Percentiles rank a stretch among this genome's conserved stretches.
These are phyloP conservation scores for Linderina pennispora DNA, from an alignment of 192 early-diverging fungal genomes.

Conservation along the genomic window DNA sequence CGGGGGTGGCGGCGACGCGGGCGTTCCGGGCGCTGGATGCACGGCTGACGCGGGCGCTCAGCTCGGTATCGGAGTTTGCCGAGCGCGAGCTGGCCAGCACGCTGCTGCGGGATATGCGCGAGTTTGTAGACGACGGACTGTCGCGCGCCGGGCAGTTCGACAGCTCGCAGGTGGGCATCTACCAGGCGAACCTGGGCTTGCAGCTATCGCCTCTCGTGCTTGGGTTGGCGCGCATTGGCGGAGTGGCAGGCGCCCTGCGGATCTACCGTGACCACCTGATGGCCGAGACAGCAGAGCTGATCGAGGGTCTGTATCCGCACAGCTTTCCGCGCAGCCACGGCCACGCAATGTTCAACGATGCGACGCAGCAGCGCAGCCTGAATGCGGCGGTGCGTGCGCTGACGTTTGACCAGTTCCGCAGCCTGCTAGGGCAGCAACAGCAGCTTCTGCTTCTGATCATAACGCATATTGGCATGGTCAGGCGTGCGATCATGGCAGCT, in stretches of 20 bases:
- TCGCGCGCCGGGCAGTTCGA: slow-evolving; percentile 11
- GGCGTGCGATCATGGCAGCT: slow-evolving; percentile 62
- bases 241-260: slow-evolving; percentile 61
- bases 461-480: slow-evolving; percentile 63
- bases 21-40: slow-evolving; percentile 25
- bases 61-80: slow-evolving; percentile 10
- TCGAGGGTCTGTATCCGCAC: slow-evolving; percentile 60
- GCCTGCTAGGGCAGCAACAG: slow-evolving; percentile 71
- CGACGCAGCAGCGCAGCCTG: slow-evolving; percentile 36
- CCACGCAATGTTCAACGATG: slow-evolving; percentile 27
- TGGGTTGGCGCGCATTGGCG: slow-evolving; percentile 71
- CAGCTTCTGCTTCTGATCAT: slow-evolving; percentile 67
- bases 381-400: slow-evolving; percentile 64
- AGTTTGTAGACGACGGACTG: slow-evolving; percentile 43
- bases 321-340: slow-evolving; percentile 33
- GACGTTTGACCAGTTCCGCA: slow-evolving; percentile 81
- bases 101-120: slow-evolving; percentile 44
- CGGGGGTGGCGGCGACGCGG: slow-evolving; percentile 13
- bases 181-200: slow-evolving; percentile 39
- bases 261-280: slow-evolving; percentile 71
- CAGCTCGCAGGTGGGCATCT: slow-evolving; percentile 35
- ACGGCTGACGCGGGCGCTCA: slow-evolving; percentile 16
- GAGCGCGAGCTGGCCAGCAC: slow-evolving; percentile 40
- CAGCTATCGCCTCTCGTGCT: slow-evolving; percentile 67
- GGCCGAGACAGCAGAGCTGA: slow-evolving; percentile 67